Percentiles rank a stretch among this genome's conserved stretches.
Conservation (phyloP, 176 grass and related monocot species). For the Avena atlantica region DNA sequence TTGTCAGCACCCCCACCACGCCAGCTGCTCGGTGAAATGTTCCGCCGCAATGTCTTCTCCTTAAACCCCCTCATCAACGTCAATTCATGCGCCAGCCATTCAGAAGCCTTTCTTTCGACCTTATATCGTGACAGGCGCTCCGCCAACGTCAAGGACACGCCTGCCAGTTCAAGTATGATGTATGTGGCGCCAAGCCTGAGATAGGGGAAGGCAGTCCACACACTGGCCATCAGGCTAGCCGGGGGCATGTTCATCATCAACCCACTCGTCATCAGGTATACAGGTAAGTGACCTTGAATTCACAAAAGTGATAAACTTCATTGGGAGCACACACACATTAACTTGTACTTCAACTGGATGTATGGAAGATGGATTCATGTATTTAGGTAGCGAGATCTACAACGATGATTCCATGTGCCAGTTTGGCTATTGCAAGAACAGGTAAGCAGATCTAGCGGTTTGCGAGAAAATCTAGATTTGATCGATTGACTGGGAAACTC, state of each 20-base stretch:
- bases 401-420: conserved; percentile 61
- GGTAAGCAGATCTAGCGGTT: conserved; percentile 66
- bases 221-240: conserved; percentile 39
- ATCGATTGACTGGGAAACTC: conserved; percentile 64
- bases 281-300: conserved; percentile 49
- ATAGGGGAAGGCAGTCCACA: conserved; percentile 56
- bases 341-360: conserved; percentile 68
- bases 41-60: conserved; percentile 54
- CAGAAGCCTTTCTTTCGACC: background rate
- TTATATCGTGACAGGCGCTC: conserved; percentile 34
- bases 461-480: conserved; percentile 60
- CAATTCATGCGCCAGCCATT: conserved; percentile 31
- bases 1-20: conserved; percentile 34
- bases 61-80: conserved; percentile 62
- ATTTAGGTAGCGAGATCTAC: conserved; percentile 10
- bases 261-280: conserved; percentile 64
- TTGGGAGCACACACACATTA: conserved; percentile 58
- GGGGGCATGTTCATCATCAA: conserved; percentile 50
- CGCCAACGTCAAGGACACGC: background rate
- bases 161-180: conserved; percentile 62
- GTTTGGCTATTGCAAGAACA: conserved; percentile 58
- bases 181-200: conserved; percentile 37
- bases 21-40: conserved; percentile 65
- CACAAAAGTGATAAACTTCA: conserved; percentile 57
- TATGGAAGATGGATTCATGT: conserved; percentile 59